A percentile compares a stretch with the other conserved stretches of the same genome.
Evolutionary conservation across 768 basidiomycete genomes (phyloP).

Genomic region (Ephemerocybe angulata): DNA sequence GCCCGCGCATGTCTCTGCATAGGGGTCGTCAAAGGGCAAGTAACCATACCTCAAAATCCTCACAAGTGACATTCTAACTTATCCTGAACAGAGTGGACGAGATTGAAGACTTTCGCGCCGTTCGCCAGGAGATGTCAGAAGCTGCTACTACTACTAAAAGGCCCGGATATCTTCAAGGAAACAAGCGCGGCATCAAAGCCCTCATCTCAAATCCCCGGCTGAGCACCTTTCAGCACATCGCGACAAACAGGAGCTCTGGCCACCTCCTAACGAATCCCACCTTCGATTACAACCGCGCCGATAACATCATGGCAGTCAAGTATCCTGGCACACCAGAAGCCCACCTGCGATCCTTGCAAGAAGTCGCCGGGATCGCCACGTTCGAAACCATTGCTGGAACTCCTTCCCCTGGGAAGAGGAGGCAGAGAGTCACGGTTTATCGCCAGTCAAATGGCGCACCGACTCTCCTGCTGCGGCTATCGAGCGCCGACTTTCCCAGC

Average conservation of each 20-base stretch:
- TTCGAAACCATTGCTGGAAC: slow-evolving; percentile 8
- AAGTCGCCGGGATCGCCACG: slow-evolving; percentile 9
- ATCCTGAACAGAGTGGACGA: slow-evolving; percentile 42
- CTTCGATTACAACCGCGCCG: slow-evolving; percentile 11
- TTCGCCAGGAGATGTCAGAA: slow-evolving; percentile 36
- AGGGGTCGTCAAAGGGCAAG: slow-evolving; percentile 68
- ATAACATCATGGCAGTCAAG: background rate
- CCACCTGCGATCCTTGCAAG: slow-evolving; percentile 6
- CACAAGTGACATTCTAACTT: background rate
- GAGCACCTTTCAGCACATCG: slow-evolving; percentile 53
- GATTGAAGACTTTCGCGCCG: slow-evolving; percentile 49
- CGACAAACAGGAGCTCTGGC: slow-evolving; percentile 36
- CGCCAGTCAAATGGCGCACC: slow-evolving; percentile 41
- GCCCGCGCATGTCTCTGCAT: slow-evolving; percentile 53
- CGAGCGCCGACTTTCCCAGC: slow-evolving; percentile 41
- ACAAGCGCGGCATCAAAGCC: slow-evolving; percentile 24
- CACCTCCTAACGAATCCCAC: slow-evolving; percentile 12
- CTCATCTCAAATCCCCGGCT: slow-evolving; percentile 55
- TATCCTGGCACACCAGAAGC: slow-evolving; percentile 5
- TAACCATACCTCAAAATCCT: background rate
- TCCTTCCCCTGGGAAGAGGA: slow-evolving; percentile 17
- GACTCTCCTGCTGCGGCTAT: slow-evolving; percentile 53
- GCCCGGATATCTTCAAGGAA: slow-evolving; percentile 24
- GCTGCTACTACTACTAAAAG: slow-evolving; percentile 11
- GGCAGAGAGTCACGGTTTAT: slow-evolving; percentile 48